These are phyloP conservation scores for Metrosideros polymorpha DNA, from an alignment of 441 rosid genomes.

Conservation along the genomic window DNA sequence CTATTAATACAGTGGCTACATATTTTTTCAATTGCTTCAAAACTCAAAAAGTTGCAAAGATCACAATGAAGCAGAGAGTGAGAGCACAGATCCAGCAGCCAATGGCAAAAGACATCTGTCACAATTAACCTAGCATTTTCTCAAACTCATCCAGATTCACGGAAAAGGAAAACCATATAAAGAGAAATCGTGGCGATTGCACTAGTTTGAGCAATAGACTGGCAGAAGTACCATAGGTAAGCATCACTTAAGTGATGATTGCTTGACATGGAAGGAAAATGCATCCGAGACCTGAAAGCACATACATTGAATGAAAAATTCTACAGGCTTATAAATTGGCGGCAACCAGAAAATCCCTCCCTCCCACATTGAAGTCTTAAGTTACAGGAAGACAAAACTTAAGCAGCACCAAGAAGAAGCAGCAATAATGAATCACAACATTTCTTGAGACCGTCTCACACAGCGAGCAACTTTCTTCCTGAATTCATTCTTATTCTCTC, in stretches of 20 bases:
- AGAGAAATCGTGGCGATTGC: not conserved
- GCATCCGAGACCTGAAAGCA: not conserved
- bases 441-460: slow-evolving; percentile 56
- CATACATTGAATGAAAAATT: not conserved
- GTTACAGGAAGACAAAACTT: not conserved
- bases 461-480: slow-evolving; percentile 56
- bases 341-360: not conserved
- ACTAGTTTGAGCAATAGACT: not conserved
- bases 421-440: slow-evolving; percentile 17
- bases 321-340: not conserved
- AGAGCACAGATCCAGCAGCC: not conserved
- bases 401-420: not conserved
- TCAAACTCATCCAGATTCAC: not conserved
- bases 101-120: not conserved
- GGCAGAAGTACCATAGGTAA: not conserved
- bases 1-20: not conserved
- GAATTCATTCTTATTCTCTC: slow-evolving; percentile 45
- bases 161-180: not conserved
- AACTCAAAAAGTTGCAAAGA: not conserved
- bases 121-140: not conserved
- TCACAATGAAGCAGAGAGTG: not conserved
- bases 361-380: not conserved
- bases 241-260: not conserved
- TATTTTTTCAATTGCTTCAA: not conserved
- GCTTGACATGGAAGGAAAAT: not conserved